Conservation (phyloP, 2,329 filamentous ascomycete genomes). For the Aureobasidium sp. region DNA sequence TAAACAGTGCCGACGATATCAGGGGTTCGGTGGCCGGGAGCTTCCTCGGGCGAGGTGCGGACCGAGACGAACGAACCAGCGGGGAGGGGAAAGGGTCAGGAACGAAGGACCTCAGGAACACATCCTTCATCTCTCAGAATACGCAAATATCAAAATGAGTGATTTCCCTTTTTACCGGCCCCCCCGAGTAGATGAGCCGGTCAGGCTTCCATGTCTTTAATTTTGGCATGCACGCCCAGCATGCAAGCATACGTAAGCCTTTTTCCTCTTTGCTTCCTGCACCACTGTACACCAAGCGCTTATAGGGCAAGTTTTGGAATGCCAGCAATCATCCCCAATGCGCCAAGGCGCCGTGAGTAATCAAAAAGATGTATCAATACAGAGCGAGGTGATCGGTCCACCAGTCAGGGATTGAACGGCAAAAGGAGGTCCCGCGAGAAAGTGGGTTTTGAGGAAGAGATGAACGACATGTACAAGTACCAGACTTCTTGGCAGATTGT, state of each 20-base stretch:
- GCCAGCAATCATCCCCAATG: neutral
- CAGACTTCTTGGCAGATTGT: neutral
- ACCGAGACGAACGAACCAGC: neutral
- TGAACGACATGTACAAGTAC: neutral
- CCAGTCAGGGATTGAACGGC: neutral
- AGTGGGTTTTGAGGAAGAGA: neutral
- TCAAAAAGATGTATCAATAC: neutral
- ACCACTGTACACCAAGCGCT: neutral
- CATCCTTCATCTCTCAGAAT: neutral
- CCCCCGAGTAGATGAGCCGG: too few relatives aligned
- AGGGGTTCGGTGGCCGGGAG: neutral
- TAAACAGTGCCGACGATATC: neutral
- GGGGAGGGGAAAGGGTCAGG: neutral
- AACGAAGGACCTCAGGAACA: neutral
- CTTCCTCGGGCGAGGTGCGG: neutral
- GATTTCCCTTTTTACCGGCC: neutral
- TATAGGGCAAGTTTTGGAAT: neutral
- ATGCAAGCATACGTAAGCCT: constrained; percentile 1
- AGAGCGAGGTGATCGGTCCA: neutral
- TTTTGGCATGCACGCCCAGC: too few relatives aligned
- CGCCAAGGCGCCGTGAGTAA: neutral
- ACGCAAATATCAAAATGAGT: neutral
- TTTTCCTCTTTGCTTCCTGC: neutral
- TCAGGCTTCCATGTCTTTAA: too few relatives aligned
- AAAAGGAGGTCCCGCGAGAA: neutral